These are phyloP conservation scores for Kalmusia sp. DNA, from an alignment of 2,329 filamentous ascomycete species.

Conservation along the genomic window DNA sequence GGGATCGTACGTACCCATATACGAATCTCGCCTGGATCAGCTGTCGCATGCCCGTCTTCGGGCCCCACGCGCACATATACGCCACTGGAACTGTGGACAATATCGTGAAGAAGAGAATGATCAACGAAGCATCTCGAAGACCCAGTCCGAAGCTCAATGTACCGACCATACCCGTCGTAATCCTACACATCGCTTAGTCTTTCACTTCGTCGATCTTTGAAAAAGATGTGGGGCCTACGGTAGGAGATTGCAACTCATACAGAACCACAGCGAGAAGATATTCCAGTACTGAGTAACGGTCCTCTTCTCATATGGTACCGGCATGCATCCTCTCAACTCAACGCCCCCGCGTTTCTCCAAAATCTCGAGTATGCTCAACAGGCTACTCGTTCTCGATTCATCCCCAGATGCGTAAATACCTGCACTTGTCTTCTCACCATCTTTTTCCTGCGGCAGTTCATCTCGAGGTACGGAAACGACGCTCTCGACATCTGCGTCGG, in stretches of 20 bases:
- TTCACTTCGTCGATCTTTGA: background rate
- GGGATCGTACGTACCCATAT: slow-evolving; percentile 56
- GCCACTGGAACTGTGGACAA: slow-evolving; percentile 62
- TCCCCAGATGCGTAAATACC: background rate
- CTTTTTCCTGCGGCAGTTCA: background rate
- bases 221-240: slow-evolving; percentile 56
- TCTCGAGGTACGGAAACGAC: background rate
- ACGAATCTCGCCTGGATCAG: slow-evolving; percentile 70
- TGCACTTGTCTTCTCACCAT: background rate
- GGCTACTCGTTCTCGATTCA: background rate
- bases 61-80: slow-evolving; percentile 65
- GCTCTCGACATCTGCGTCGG: background rate
- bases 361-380: background rate
- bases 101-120: slow-evolving; percentile 70
- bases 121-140: slow-evolving; percentile 62
- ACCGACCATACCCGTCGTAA: slow-evolving; percentile 70
- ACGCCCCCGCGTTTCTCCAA: slow-evolving; percentile 29
- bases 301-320: slow-evolving; percentile 62
- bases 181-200: slow-evolving; percentile 38
- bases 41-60: slow-evolving; percentile 69
- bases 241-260: slow-evolving; percentile 63
- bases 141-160: slow-evolving; percentile 62
- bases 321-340: slow-evolving; percentile 58
- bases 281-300: slow-evolving; percentile 62
- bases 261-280: slow-evolving; percentile 68